Base-by-base conservation (phyloP, 805 yeast species). In the Pachysolen tannophilus region DNA sequence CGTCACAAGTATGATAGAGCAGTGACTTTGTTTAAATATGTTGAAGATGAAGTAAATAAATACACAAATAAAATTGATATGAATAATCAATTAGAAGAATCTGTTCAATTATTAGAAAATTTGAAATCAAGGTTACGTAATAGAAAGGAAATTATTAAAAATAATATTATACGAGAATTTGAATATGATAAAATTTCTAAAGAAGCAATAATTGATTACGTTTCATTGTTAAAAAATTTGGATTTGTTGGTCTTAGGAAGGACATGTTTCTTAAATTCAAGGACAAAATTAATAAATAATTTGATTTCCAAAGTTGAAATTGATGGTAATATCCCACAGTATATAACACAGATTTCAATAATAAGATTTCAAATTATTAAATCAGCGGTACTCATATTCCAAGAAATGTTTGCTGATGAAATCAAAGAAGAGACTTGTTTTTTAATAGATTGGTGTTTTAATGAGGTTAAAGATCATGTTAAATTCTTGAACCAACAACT, bases 391-490 rank as follows among this genome's bases (percentile, higher is more conserved):
- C 48, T 58, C 13, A 61, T 72, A 23, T 84, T 69, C 58, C 65
- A 66, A 33, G 55, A 61, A 18, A 67, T 80, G 34, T 82, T 72
- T 56, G 65, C 60, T 10, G 49, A 48, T 11, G 35, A 35, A 11
- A 58, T 48, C 9, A 49, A 52, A 26, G 46, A 5, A 11, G 10
- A 11, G 8, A 23, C 5, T 5, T 65, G 81, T 44, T 65, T 66
- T 20, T 61, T 86, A 13, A 79, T 85, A n/a, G 75, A 78, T 42
- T 86, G 95, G 95, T 72, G 81, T 23, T 72, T 73, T 38, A 68
- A 68, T 9, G 81, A 78, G 52, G 71, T 83, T 21, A 70, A 72
- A 27, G 62, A 63, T 32, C 80, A 82, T 43, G 74, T 76, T 20
- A 59, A 62, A 13, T 56, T 77, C 6, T 70, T 87, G 45, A 72